Evolutionary conservation across 2,329 filamentous ascomycete species (phyloP), one percentile per base, ranked within the genome.

Genomic region (Diaporthe amygdali): DNA sequence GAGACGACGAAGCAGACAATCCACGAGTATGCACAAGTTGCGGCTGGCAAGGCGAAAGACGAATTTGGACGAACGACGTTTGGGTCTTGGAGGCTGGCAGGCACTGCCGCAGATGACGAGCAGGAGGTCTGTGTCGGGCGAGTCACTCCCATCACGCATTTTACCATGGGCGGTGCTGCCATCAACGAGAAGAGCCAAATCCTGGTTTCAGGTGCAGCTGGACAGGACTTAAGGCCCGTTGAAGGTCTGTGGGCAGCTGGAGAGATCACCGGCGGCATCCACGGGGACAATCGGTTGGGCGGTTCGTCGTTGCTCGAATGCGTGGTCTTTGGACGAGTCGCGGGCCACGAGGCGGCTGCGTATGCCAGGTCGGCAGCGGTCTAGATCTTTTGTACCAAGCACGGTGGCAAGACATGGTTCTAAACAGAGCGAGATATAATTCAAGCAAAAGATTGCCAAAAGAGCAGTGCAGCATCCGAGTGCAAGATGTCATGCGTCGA

Each of bases 221-320:
- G 81, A 7, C 76, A 76, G 5, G 76, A 80, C 3, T 77, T 83
- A 15, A 77, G 77, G 39, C 84, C 84, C 0, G 87, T 92, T 41
- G 76, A 82, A 3, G 90, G 90, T 0, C 74, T 92, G 0, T 92
- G 89, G 86, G 89, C 86, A 0, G 90, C 90, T 0, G 90, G 90
- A 0, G 90, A 92, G 81, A 86, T 91, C 22, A 90, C 89, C 0
- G 90, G 90, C 0, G 90, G 90, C 0, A 81, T 92, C 9, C 90
- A 92, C 89, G 96, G 96, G 79, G 95, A 96, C 82, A 99, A 99
- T 89, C 94, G 96, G 86, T 93, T 99, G 39, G 96, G 96, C 84
- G 96, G 96, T 74, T 99, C 96, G 17, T 98, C 96, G n/a, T 90
- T 99, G 41, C 91, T 99, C 54, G 96, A 96, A 80, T 99, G 96